Conservation (phyloP, 441 rosid genomes). For the Mallotus japonicus region DNA sequence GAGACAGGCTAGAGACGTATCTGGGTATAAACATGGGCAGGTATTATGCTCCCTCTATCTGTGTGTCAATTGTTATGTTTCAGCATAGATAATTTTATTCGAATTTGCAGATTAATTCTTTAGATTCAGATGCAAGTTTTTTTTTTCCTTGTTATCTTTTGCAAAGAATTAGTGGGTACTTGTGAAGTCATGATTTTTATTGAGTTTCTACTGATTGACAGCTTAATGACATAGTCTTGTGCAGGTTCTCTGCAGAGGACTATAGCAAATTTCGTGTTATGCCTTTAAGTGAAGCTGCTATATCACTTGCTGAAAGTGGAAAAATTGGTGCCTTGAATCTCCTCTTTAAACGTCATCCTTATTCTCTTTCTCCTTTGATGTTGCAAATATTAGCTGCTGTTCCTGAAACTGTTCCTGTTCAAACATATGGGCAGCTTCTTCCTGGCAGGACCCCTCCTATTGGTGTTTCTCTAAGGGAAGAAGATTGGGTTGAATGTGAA, state of each 20-base stretch:
- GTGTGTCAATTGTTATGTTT: background rate
- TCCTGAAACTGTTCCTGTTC: conserved; percentile 92
- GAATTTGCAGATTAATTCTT: background rate
- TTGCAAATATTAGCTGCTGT: conserved; percentile 75
- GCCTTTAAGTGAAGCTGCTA: conserved; percentile 68
- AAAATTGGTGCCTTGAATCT: conserved; percentile 93
- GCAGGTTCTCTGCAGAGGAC: conserved; percentile 92
- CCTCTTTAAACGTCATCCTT: conserved; percentile 95
- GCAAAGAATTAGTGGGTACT: too few species aligned
- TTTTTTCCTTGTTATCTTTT: background rate
- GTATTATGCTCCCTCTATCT: conserved; percentile 38
- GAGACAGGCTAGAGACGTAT: conserved; percentile 88
- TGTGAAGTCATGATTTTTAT: too few species aligned
- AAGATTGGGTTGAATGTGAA: conserved; percentile 99
- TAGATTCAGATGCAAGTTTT: background rate
- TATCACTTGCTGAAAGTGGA: conserved; percentile 85
- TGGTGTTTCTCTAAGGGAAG: conserved; percentile 75
- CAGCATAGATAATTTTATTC: background rate
- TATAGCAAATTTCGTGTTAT: conserved; percentile 72
- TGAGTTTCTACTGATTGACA: conserved; percentile 34
- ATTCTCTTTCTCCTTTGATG: conserved; percentile 63
- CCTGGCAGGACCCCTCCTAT: conserved; percentile 79
- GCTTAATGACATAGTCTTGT: conserved; percentile 47
- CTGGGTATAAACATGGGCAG: conserved; percentile 99
- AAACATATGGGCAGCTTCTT: conserved; percentile 88